Base-by-base conservation (phyloP, 2,329 filamentous ascomycete species). In the Plectosphaerella plurivora region DNA sequence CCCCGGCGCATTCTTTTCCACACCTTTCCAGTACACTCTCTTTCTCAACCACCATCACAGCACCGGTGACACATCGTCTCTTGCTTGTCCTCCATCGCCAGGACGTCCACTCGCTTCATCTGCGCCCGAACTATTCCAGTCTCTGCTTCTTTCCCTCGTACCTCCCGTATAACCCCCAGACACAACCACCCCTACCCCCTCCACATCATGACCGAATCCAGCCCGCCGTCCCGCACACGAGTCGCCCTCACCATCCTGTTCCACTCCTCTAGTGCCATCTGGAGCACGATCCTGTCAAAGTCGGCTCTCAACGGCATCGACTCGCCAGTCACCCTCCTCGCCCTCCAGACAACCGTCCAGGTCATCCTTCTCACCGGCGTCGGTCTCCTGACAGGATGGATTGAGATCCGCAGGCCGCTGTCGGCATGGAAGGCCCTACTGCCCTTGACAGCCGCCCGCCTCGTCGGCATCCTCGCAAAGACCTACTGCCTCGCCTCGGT, bases 401-500 rank as follows among this genome's bases (percentile, higher is more conserved):
- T 62, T 22, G 58, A 61, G 51, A 55, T 62, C n/a, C 44, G 50
- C 15, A 54, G 60, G 25, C 60, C 60, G 28, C 41, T 55, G 7
- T 56, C 56, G 47, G 60, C 60, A 24, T 62, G 60, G 60, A 55
- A 57, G 35, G 45, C 59, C 45, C 55, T 62, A 20, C 59, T 62
- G 25, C 60, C 60, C 49, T 59, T 62, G 53, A 62, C 60, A 20
- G 49, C 59, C 45, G 60, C 60, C 5, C 60, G 60, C 50, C 57
- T 62, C 6, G 53, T 62, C 16, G 60, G 60, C 35, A 62, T 62
- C 44, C 55, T 62, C 52, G 60, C 60, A 37, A 62, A 62, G 60
- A 62, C 60, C 3, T 62, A 62, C 59, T 62, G 60, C 49, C 60
- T 62, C 51, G 60, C 60, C 49, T 62, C 60, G 1, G 60, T 62